Conservation (phyloP, 345 rosid genomes). For the Eucalyptus curtisii region DNA sequence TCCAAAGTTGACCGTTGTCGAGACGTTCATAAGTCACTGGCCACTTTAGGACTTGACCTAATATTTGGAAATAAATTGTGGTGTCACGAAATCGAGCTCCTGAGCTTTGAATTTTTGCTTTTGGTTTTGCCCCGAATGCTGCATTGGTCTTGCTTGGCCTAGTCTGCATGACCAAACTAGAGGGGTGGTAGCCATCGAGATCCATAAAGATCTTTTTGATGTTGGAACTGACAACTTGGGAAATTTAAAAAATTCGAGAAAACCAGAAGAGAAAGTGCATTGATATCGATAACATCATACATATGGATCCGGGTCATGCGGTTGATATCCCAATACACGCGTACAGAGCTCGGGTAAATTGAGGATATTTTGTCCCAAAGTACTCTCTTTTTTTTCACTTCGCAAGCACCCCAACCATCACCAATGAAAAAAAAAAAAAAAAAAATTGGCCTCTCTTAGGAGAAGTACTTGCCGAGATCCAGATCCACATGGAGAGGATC, state of each 20-base stretch:
- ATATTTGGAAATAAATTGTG: background rate
- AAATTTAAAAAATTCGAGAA: background rate
- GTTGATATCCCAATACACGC: background rate
- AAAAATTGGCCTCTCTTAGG: background rate
- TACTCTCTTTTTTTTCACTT: background rate
- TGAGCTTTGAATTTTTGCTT: background rate
- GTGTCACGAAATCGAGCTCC: background rate
- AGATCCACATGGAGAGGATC: background rate
- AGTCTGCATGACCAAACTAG: background rate
- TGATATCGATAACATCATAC: background rate
- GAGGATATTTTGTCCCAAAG: background rate
- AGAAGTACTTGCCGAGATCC: background rate
- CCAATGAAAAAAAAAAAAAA: background rate
- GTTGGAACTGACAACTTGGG: background rate
- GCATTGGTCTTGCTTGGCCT: background rate
- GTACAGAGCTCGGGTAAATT: background rate
- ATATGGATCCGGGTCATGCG: background rate
- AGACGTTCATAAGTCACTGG: background rate
- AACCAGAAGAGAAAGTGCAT: background rate
- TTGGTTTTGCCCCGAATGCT: background rate
- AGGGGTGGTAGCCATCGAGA: background rate
- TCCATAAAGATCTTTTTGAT: background rate
- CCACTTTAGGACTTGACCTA: background rate
- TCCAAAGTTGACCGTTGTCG: background rate
- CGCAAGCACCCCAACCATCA: background rate